Conservation (phyloP, 1,284 basidiomycete species). For the Pisolithus thermaeus region DNA sequence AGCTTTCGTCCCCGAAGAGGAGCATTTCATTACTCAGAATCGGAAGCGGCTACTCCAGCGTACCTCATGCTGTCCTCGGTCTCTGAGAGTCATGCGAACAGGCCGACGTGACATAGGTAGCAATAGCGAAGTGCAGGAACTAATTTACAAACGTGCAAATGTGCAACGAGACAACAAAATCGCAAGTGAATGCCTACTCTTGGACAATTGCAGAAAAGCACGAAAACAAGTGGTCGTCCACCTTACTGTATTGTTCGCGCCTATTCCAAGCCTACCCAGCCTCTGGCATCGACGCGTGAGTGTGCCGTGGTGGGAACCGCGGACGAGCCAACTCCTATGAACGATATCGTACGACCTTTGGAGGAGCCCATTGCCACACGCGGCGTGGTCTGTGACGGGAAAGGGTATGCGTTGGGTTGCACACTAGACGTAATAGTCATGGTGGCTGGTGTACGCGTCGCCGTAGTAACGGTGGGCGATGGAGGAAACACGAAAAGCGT, state of each 20-base stretch:
- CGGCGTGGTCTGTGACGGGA: constrained; percentile 60
- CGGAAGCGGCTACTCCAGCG: too few relatives aligned
- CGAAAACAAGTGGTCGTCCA: constrained; percentile 10
- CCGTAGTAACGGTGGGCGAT: constrained; percentile 52
- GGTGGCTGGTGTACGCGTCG: constrained; percentile 57
- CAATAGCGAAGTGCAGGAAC: constrained; percentile 13
- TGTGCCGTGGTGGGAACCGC: constrained; percentile 75
- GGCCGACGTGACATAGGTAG: constrained; percentile 8
- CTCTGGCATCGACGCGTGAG: constrained; percentile 73
- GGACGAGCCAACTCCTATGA: constrained; percentile 62
- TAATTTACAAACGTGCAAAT: constrained; percentile 25
- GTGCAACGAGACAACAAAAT: background rate
- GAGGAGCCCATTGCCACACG: constrained; percentile 63
- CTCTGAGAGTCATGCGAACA: background rate
- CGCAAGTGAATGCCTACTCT: background rate
- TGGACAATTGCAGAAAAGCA: constrained; percentile 10
- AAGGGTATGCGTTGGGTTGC: constrained; percentile 43
- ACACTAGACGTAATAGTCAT: constrained; percentile 64
- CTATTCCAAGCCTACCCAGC: constrained; percentile 57
- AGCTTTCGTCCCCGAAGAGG: too few relatives aligned
- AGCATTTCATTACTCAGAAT: too few relatives aligned
- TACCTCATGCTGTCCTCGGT: background rate
- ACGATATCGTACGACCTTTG: constrained; percentile 63
- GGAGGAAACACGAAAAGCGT: constrained; percentile 82
- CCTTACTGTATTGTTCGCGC: constrained; percentile 5